These are phyloP conservation scores for Xylaria longipes DNA, from an alignment of 495 filamentous ascomycete genomes.

Conservation along the genomic window DNA sequence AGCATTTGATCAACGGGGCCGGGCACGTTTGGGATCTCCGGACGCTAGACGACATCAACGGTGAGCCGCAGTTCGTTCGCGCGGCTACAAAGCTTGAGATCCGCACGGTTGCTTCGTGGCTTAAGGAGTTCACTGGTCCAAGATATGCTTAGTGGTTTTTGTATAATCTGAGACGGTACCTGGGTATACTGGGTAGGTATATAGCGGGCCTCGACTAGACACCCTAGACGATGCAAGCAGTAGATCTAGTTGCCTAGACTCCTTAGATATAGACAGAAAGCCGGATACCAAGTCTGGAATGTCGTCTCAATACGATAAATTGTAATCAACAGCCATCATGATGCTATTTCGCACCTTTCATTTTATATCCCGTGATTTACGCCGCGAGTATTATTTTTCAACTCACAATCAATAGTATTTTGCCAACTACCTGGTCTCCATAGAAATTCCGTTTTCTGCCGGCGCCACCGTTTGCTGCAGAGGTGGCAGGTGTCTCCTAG, in stretches of 20 bases:
- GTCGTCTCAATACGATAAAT: neutral
- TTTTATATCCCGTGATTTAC: neutral
- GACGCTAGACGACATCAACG: conserved; percentile 44
- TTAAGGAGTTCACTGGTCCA: conserved; percentile 33
- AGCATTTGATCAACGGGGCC: conserved; percentile 48
- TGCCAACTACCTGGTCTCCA: conserved; percentile 22
- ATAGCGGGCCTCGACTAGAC: neutral
- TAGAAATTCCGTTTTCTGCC: conserved; percentile 32
- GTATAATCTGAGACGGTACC: neutral
- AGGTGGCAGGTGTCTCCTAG: conserved; percentile 50
- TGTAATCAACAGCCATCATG: neutral
- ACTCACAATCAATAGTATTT: neutral
- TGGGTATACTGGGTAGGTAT: neutral
- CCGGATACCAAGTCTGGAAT: neutral
- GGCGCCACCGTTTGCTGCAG: conserved; percentile 31
- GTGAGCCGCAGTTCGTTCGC: conserved; percentile 51
- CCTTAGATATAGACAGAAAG: neutral
- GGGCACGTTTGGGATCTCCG: conserved; percentile 54
- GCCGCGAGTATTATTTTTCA: neutral
- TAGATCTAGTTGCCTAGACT: neutral
- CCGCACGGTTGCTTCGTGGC: conserved; percentile 44
- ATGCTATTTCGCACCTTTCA: neutral
- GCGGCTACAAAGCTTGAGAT: conserved; percentile 54
- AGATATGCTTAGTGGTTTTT: conserved; percentile 18
- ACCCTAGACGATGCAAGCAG: neutral